These are phyloP conservation scores for Cubamyces lactineus DNA, from an alignment of 768 basidiomycete genomes.

Conservation along the genomic window DNA sequence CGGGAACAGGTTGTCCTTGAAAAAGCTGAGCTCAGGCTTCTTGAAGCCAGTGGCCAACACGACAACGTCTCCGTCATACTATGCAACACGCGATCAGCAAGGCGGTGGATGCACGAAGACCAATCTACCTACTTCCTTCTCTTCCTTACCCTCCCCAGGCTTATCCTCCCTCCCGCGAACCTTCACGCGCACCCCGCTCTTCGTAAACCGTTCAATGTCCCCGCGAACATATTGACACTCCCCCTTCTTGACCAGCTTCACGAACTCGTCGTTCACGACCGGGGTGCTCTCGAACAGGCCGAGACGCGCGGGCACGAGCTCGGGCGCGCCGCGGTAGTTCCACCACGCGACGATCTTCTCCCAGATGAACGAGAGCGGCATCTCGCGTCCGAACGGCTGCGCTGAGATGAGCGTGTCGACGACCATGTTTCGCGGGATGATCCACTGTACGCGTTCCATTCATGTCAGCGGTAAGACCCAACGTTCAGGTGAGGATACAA, in stretches of 20 bases:
- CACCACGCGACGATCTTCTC: constrained; percentile 46
- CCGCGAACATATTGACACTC: constrained; percentile 51
- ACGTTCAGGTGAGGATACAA: too few relatives aligned
- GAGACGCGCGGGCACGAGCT: constrained; percentile 44
- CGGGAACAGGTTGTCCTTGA: constrained; percentile 53
- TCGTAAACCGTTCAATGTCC: constrained; percentile 45
- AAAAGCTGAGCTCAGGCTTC: constrained; percentile 48
- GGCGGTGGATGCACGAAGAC: neutral
- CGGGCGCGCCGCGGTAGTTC: constrained; percentile 50
- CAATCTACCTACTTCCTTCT: constrained; percentile 29
- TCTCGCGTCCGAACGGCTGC: constrained; percentile 57
- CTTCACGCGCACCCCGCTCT: constrained; percentile 42
- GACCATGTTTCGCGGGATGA: constrained; percentile 49
- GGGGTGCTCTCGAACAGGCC: constrained; percentile 55
- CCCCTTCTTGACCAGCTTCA: constrained; percentile 46
- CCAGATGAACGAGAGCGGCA: constrained; percentile 55
- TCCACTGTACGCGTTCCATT: constrained; percentile 40
- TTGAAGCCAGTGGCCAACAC: constrained; percentile 59
- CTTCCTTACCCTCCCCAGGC: constrained; percentile 38
- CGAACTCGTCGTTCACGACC: constrained; percentile 56
- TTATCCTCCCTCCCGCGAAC: constrained; percentile 41
- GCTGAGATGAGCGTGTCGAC: constrained; percentile 51
- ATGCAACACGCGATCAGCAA: constrained; percentile 1
- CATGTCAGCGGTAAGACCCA: neutral
- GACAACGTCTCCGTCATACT: constrained; percentile 49